Evolutionary conservation across 1,139 yeast genomes (phyloP), one percentile per base, ranked within the genome.

Genomic region (Lodderomyces margitis): DNA sequence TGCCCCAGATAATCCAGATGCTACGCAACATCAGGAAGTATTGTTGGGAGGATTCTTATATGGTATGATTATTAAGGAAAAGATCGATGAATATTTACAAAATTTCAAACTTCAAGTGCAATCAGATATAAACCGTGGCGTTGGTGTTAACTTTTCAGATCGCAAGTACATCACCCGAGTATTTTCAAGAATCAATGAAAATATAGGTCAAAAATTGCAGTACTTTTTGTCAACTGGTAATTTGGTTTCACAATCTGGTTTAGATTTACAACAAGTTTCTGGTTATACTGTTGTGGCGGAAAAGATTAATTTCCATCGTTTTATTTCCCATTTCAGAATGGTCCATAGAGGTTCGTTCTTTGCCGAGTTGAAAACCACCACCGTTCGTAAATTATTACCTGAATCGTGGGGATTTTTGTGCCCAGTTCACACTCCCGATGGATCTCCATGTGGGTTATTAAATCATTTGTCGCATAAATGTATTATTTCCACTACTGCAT

Each of bases 351-450:
- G 99, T 66, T 88, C 98, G 51, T 92, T 92, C 83, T 92, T 92
- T 64, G 98, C 99, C 35, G 96, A 92, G 66, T 78, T 92, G 67
- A 92, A 94, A 63, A 92, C 98, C 31, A 94, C 98, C 21, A 86
- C 98, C 1, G 99, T 92, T 40, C 83, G 99, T 73, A 92, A 92
- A 64, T 74, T 92, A 57, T 75, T 92, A 46, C 99, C 99, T 0
- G 99, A 92, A 66, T 87, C 96, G 1, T 92, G 99, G 99, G 98
- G 98, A 5, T 94, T 92, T 75, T 69, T 94, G 55, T 94, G 99
- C 70, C 98, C 99, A 16, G 98, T 94, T 14, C 98, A 92, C 67
- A 92, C 99, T 12, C 99, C 99, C 2, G 99, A 92, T 85, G 99
- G 99, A 57, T 87, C 98, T 39, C 99, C 99, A 17, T 92, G 99